phyloP scores from a whole-genome alignment of 495 filamentous ascomycete species.

The Penicillium goetzii region DNA sequence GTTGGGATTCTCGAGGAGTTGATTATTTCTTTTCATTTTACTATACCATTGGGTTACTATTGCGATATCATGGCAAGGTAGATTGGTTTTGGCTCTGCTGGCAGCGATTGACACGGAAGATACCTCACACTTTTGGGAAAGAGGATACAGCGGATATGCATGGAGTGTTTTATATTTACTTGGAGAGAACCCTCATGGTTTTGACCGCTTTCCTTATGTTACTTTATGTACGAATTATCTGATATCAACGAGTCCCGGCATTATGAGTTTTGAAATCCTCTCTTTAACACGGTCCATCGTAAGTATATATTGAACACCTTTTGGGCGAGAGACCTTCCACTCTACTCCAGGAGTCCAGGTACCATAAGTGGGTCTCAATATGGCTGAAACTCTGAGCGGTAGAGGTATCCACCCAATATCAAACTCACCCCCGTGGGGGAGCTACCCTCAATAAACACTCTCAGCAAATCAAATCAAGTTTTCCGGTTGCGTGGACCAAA shows the following conservation, averaged over 20 bases:
- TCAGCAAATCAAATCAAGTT: too few species aligned
- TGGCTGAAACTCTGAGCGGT: too few species aligned
- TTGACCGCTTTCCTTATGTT: neutral
- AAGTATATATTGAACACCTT: too few species aligned
- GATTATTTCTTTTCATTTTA: neutral
- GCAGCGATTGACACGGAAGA: neutral
- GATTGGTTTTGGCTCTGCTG: slow-evolving; percentile 4
- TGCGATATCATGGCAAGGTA: slow-evolving; percentile 2
- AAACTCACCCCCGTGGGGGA: too few species aligned
- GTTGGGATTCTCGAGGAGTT: slow-evolving; percentile 13
- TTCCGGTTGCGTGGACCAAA: too few species aligned
- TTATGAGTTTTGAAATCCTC: neutral
- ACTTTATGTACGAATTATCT: slow-evolving; percentile 13
- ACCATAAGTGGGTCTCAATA: too few species aligned
- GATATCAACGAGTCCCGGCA: slow-evolving; percentile 12
- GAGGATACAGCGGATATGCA: neutral
- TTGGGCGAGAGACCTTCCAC: too few species aligned
- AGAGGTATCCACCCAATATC: too few species aligned
- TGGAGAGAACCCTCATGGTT: neutral
- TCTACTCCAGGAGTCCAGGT: too few species aligned
- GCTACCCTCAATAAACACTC: too few species aligned
- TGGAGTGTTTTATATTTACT: neutral
- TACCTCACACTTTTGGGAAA: neutral
- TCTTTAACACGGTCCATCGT: neutral
- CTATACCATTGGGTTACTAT: neutral